Evolutionary conservation across 495 filamentous ascomycete genomes (phyloP), one percentile per base, ranked within the genome.

Genomic region (Hyaloscypha hepaticicola): DNA sequence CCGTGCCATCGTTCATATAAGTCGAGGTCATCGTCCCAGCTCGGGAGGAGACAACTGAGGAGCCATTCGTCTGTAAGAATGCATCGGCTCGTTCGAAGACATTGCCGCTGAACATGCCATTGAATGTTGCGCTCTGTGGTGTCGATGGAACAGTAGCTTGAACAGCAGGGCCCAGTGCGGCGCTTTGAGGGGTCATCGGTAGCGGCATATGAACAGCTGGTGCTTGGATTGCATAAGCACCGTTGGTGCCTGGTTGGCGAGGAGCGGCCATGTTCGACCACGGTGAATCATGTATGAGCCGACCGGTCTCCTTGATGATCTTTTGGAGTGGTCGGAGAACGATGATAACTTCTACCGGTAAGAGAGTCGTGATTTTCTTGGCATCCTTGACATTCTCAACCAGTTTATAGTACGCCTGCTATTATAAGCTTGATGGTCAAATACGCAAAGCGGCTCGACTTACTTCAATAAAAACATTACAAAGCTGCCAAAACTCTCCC

Each of bases 111-210:
- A 91, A 90, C 57, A 86, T 86, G 28, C 80, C 80, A 64, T 85
- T 82, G 71, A 88, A 90, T 7, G 65, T 31, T 4, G 82, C 86
- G 74, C 84, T 90, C 60, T 85, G 86, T 26, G 90, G 90, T 0
- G 89, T 92, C 9, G 87, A 89, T 29, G 92, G 91, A 22, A 96
- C 87, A 0, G 93, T 97, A 2, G 93, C 92, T 73, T 95, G 91
- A 19, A 91, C 91, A 41, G 93, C 93, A 8, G 92, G 90, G 5
- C 92, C 92, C 4, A 96, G 82, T 16, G 92, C 92, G 19, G 92
- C 92, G 69, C 90, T 93, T 63, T 94, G 80, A 7, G 92, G 92
- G 24, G 82, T 85, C 80, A 85, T 84, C 1, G 83, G 82, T 33
- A 84, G 66, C 31, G 66, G 78, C 73, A 51, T 73, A 67, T 55